These are phyloP conservation scores for Elsinoe australis DNA, from an alignment of 2,329 filamentous ascomycete genomes.

Conservation along the genomic window DNA sequence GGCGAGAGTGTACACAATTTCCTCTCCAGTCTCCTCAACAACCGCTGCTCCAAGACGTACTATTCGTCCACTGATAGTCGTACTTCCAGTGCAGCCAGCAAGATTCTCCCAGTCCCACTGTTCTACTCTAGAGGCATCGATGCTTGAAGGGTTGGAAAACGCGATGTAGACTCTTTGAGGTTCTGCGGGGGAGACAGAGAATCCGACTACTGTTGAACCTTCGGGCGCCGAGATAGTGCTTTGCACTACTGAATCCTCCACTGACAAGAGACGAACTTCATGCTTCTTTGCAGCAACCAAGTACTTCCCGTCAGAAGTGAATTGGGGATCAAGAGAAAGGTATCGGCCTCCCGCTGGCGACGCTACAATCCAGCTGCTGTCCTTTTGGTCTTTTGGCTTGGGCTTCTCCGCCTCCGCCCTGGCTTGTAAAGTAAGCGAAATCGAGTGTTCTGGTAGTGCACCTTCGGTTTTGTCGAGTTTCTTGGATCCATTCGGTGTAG, in stretches of 20 bases:
- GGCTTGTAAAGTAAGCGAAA: not conserved
- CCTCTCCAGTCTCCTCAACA: slow-evolving; percentile 27
- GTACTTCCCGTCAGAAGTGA: slow-evolving; percentile 43
- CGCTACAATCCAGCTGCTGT: slow-evolving; percentile 40
- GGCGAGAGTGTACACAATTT: slow-evolving; percentile 35
- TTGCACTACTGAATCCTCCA: slow-evolving; percentile 70
- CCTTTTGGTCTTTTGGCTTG: slow-evolving; percentile 2
- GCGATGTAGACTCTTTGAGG: slow-evolving; percentile 2
- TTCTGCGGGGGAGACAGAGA: slow-evolving; percentile 27
- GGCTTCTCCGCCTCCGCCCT: not conserved
- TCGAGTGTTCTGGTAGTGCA: not conserved
- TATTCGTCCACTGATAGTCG: slow-evolving; percentile 42
- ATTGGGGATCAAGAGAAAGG: slow-evolving; percentile 48
- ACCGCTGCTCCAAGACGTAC: slow-evolving; percentile 43
- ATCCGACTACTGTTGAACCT: slow-evolving; percentile 43
- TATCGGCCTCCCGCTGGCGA: slow-evolving; percentile 49
- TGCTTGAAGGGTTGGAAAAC: slow-evolving; percentile 9
- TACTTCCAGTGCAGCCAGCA: slow-evolving; percentile 30
- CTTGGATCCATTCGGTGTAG: not conserved
- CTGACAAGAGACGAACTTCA: slow-evolving; percentile 47
- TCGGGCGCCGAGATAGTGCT: slow-evolving; percentile 58
- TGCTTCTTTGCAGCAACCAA: slow-evolving; percentile 27
- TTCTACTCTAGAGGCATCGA: too few relatives aligned
- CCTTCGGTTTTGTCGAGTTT: not conserved
- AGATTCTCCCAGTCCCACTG: slow-evolving; percentile 13